A percentile compares a stretch with the other conserved stretches of the same genome.
Conservation (phyloP, 352 stramenopile species). For the Peronospora tabacina region DNA sequence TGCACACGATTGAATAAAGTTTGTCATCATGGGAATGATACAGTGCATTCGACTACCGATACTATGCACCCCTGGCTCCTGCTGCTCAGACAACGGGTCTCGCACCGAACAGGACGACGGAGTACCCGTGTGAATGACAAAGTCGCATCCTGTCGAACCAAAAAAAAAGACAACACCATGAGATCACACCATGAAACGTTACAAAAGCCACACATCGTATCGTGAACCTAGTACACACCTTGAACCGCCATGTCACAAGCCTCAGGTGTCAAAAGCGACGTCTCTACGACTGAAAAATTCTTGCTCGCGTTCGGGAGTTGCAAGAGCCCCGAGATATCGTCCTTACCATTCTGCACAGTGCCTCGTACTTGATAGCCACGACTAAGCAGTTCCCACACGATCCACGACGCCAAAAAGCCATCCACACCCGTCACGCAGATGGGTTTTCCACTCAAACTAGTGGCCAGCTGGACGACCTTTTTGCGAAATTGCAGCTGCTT, state of each 20-base stretch:
- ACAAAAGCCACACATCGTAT: conserved; percentile 1
- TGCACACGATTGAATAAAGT: conserved; percentile 85
- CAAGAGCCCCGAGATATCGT: conserved; percentile 77
- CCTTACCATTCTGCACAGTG: conserved; percentile 80
- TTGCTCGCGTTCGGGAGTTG: conserved; percentile 59
- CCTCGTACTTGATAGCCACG: conserved; percentile 76
- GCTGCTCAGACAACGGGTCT: conserved; percentile 76
- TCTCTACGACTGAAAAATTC: conserved; percentile 84
- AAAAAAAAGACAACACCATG: neutral
- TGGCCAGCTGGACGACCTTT: conserved; percentile 71
- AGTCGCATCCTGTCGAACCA: conserved; percentile 49
- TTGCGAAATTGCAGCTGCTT: conserved; percentile 75
- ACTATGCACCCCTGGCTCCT: conserved; percentile 80
- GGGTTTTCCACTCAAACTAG: conserved; percentile 64
- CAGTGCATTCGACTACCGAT: conserved; percentile 87
- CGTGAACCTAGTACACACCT: conserved; percentile 20
- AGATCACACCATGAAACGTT: neutral
- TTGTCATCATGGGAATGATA: conserved; percentile 89
- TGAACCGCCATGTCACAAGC: conserved; percentile 84
- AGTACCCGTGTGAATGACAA: conserved; percentile 86
- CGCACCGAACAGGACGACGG: conserved; percentile 82
- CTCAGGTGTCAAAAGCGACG: conserved; percentile 78
- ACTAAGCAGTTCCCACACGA: conserved; percentile 70
- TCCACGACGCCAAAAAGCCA: conserved; percentile 80
- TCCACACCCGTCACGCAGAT: conserved; percentile 85